Base-by-base conservation (phyloP, 1,284 basidiomycete genomes). In the Veloboletus limbatus region DNA sequence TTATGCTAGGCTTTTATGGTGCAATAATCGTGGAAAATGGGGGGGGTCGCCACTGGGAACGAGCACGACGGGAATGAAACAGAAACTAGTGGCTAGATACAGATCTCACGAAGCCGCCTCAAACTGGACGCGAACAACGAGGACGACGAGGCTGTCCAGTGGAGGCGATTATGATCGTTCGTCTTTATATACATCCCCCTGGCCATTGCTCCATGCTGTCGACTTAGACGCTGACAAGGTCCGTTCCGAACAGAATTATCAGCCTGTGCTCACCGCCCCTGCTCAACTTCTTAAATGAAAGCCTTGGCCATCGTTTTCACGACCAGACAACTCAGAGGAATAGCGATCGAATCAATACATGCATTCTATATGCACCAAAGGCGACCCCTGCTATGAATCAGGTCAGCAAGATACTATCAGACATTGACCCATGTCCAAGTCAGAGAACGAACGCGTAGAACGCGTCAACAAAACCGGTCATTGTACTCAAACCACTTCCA, bases 401-500 rank as follows among this genome's bases (percentile, higher is more conserved):
- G 6, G 38, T 58, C 46, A 58, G 55, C 14, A 34, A 30, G 4
- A 21, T 28, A 18, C 9, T 21, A 41, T 16, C 28, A 8, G 5
- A 36, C 11, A 26, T 22, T 6, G 6, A 31, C 24, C 16, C 37
- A 33, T 28, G 21, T 11, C 16, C 34, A 40, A 40, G 11, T 59
- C 57, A 59, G 57, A 59, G 10, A 55, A 48, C 24, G 7, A 54
- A 49, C 49, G 53, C 47, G 10, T 30, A 8, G 37, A 47, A 34
- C 44, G 47, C 41, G 44, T 44, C 22, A 30, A 43, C 28, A 47
- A 34, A 35, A 38, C 58, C 62, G 60, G 62, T 33, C 20, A 17
- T 27, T 40, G 4, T 38, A 53, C 45, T 65, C 59, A 59, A 43
- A 26, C 62, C 33, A n/a, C 59, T 61, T 63, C 32, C 60, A 18